Conservation (phyloP, 495 filamentous ascomycete genomes). For the Podospora pseudopauciseta region DNA sequence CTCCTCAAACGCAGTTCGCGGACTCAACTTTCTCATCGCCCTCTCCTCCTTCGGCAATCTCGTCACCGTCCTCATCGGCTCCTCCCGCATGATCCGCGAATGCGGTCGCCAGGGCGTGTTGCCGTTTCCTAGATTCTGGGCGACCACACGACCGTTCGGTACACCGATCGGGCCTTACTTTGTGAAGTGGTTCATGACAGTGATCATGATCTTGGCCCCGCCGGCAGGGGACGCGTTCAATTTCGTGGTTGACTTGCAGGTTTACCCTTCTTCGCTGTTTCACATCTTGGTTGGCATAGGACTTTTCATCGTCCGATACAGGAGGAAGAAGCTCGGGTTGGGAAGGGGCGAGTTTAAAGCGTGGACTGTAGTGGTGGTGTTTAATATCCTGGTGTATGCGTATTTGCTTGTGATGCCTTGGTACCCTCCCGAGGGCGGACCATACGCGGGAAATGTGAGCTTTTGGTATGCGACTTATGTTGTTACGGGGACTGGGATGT, state of each 20-base stretch:
- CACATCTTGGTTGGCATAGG: constrained; percentile 51
- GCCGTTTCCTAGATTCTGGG: constrained; percentile 61
- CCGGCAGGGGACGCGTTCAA: constrained; percentile 68
- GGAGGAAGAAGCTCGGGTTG: constrained; percentile 46
- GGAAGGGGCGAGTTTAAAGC: constrained; percentile 45
- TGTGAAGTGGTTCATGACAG: constrained; percentile 55
- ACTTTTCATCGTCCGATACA: constrained; percentile 50
- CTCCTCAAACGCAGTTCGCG: constrained; percentile 44
- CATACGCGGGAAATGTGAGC: constrained; percentile 55
- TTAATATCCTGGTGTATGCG: constrained; percentile 52
- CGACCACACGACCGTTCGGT: constrained; percentile 59
- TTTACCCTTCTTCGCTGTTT: constrained; percentile 55
- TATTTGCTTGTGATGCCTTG: constrained; percentile 62
- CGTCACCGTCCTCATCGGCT: constrained; percentile 55
- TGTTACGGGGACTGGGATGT: constrained; percentile 55
- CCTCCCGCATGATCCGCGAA: constrained; percentile 58
- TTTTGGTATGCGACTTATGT: constrained; percentile 67
- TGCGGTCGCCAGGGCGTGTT: constrained; percentile 63
- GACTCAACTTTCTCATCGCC: constrained; percentile 58
- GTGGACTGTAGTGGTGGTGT: constrained; percentile 53
- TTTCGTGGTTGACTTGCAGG: constrained; percentile 55
- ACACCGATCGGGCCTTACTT: constrained; percentile 59
- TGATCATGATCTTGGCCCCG: constrained; percentile 63
- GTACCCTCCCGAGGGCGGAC: constrained; percentile 59
- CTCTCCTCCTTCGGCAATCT: constrained; percentile 64